phyloP scores from a whole-genome alignment of 2,329 filamentous ascomycete genomes.

The Trichoderma sp. region DNA sequence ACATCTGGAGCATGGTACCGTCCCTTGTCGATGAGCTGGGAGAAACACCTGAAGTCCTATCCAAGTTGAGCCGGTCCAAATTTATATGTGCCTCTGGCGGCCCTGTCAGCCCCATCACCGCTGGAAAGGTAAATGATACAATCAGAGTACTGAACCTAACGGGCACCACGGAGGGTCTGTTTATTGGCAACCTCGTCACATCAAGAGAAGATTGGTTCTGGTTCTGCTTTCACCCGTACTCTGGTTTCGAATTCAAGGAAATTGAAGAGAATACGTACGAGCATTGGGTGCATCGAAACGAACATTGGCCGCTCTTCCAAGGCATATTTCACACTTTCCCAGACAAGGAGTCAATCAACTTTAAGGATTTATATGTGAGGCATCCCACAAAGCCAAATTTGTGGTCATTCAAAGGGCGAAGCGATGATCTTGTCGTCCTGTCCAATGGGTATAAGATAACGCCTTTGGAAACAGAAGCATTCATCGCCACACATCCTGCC shows the following conservation, averaged over 20 bases:
- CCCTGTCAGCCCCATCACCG: background rate
- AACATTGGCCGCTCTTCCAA: constrained; percentile 31
- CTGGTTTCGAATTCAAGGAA: constrained; percentile 36
- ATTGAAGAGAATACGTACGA: constrained; percentile 31
- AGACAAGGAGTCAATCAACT: constrained; percentile 27
- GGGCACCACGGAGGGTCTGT: constrained; percentile 35
- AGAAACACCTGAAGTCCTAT: constrained; percentile 31
- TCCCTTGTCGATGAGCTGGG: constrained; percentile 36
- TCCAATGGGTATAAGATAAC: constrained; percentile 35
- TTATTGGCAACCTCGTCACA: constrained; percentile 33
- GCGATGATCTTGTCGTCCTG: constrained; percentile 31
- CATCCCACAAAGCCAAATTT: constrained; percentile 30
- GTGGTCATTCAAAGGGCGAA: constrained; percentile 32
- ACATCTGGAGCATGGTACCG: constrained; percentile 40
- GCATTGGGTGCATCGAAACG: constrained; percentile 34
- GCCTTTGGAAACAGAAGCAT: constrained; percentile 31
- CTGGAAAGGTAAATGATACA: background rate
- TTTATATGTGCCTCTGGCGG: constrained; percentile 37
- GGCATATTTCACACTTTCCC: constrained; percentile 36
- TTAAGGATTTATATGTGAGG: constrained; percentile 31
- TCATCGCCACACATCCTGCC: constrained; percentile 27
- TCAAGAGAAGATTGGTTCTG: constrained; percentile 32
- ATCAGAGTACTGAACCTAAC: constrained; percentile 32
- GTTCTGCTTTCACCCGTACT: constrained; percentile 35
- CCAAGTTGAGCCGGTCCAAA: constrained; percentile 32